Evolutionary conservation across 768 basidiomycete species (phyloP), one percentile per base, ranked within the genome.

Genomic region (Stropharia rugosoannulata): DNA sequence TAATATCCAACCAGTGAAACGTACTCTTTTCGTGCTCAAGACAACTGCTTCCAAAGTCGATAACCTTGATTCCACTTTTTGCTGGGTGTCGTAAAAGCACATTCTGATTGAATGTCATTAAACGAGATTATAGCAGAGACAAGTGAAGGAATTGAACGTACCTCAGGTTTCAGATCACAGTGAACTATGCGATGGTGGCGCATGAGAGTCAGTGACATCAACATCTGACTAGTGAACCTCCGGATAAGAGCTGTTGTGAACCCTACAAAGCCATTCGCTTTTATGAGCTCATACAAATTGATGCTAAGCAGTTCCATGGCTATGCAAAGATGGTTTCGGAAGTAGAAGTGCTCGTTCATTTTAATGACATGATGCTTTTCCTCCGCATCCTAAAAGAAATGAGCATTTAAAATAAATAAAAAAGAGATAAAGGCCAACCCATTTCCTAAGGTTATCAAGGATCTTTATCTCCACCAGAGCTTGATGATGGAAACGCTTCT

Each of bases 391-490:
- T 98, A 62, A 2, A 42, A 27, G 7, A 38, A 32, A 43, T 58
- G 45, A 59, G 57, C 19, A 49, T 15, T 38, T 32, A 32, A 22
- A 7, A 22, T 10, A 47, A 18, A 5, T 19, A 32, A 43, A 25
- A 46, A 41, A 37, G 47, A 38, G 39, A 52, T 2, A 29, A 6
- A 27, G n/a, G 76, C 88, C 55, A 64, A 93, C 95, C 97, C 97
- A 98, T 90, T 95, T 94, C 29, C 91, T 85, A 62, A 98, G 78
- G 68, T 92, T 98, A 63, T 98, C 94, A 59, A 99, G 75, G 55
- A 99, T 98, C 74, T 98, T 98, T 73, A 98, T 96, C 75, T 98
- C 97, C n/a, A 98, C 95, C 42, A 98, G 71, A 0, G 96, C 97
- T 70, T 98, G 97, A 64, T 96, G 93, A 69, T 98, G 95, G 77